Evolutionary conservation across 1,139 yeast genomes (phyloP), one percentile per base, ranked within the genome.

Genomic region (Citeromyces hawaiiensis): DNA sequence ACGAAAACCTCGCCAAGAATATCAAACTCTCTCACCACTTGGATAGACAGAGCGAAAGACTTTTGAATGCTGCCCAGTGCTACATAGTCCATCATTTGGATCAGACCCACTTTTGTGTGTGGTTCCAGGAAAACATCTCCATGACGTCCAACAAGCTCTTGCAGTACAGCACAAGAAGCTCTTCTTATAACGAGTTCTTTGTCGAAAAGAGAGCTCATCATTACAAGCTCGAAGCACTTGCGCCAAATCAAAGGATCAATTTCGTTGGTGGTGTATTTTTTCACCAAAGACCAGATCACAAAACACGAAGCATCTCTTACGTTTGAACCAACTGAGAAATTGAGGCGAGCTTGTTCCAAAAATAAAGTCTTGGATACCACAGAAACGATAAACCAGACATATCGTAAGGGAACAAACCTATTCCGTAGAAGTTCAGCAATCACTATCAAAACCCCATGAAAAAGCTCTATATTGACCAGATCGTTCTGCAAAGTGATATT

Each of bases 291-390:
- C 87, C 87, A 79, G 37, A 70, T 60, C 1, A 83, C 73, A 53
- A 82, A 88, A 53, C 94, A 83, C 0, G 93, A 76, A 0, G 96
- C 76, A 54, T 88, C 97, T 40, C 94, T 66, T 2, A 88, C 69
- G 47, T 79, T 86, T 2, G 71, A 60, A 0, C 94, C 94, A 10
- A 70, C 52, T 0, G 75, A 63, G 13, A 66, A 59, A 0, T 74
- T 68, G 11, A 74, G 54, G 39, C 68, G 45, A 50, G 55, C 55
- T 23, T 67, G 60, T 41, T 56, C 55, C 40, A 66, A 45, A 52
- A 74, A 73, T 45, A 76, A 36, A 0, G 73, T 66, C 37, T 57
- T 49, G 40, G 47, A 48, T 4, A 52, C 35, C 56, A 53, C 47
- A 44, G 45, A 59, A 47, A 41, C 50, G 42, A 45, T 45, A 39